These are phyloP conservation scores for Saccharomyces paradoxus DNA, from an alignment of 805 yeast species.

Conservation along the genomic window DNA sequence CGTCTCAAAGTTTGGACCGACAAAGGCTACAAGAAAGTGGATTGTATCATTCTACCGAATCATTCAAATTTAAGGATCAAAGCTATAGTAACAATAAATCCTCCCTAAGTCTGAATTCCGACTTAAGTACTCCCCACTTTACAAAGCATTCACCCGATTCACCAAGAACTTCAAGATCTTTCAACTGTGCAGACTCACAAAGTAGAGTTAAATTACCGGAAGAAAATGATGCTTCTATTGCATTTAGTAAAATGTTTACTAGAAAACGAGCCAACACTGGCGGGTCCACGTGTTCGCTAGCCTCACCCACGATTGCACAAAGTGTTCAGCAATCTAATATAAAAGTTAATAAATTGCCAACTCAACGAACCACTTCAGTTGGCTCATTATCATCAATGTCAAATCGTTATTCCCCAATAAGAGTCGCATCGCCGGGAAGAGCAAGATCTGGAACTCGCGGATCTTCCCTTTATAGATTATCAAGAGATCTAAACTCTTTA, in stretches of 20 bases:
- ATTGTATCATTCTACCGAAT: not conserved
- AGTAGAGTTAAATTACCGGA: constrained; percentile 7
- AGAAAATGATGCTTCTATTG: constrained; percentile 32
- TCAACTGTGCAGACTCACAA: constrained; percentile 1
- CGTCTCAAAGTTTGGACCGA: not conserved
- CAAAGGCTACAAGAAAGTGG: not conserved
- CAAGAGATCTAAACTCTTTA: constrained; percentile 21
- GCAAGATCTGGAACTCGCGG: constrained; percentile 24
- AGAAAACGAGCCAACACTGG: constrained; percentile 26
- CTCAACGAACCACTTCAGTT: constrained; percentile 17
- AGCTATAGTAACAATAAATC: not conserved
- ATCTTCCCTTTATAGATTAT: constrained; percentile 20
- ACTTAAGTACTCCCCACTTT: not conserved
- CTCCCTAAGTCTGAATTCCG: not conserved
- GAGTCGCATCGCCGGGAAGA: constrained; percentile 27
- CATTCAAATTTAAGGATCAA: not conserved
- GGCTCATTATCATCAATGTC: constrained; percentile 20
- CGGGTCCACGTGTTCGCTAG: constrained; percentile 25
- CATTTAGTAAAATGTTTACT: constrained; percentile 30
- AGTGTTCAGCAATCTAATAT: not conserved
- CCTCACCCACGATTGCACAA: constrained; percentile 9
- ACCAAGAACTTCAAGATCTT: constrained; percentile 2
- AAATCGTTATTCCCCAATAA: constrained; percentile 24
- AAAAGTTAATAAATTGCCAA: constrained; percentile 6
- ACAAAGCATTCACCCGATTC: not conserved